Evolutionary conservation across 1,284 basidiomycete genomes (phyloP).

Genomic region (Boletus semigastroideus): DNA sequence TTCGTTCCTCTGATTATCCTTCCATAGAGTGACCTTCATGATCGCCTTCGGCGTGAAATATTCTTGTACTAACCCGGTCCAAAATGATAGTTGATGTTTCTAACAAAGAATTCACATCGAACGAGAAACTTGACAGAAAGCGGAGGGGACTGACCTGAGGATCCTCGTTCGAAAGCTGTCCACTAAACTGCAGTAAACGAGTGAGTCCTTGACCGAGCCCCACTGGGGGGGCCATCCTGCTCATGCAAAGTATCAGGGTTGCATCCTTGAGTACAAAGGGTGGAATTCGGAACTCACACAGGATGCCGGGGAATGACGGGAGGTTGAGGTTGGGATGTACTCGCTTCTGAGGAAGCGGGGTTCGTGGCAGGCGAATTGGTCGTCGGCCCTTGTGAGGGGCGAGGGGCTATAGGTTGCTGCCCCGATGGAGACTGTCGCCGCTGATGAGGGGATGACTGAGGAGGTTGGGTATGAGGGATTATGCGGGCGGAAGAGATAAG

Average conservation of each 20-base stretch:
- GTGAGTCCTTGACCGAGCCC: slow-evolving; percentile 60
- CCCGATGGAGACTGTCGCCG: slow-evolving; percentile 36
- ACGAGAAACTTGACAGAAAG: neutral
- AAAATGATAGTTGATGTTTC: slow-evolving; percentile 63
- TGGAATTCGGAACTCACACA: slow-evolving; percentile 29
- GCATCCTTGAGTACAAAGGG: neutral
- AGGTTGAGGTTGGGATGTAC: slow-evolving; percentile 28
- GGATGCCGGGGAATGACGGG: slow-evolving; percentile 20
- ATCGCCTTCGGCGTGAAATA: slow-evolving; percentile 66
- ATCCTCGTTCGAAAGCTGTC: slow-evolving; percentile 52
- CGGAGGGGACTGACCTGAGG: slow-evolving; percentile 40
- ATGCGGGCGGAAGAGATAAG: slow-evolving; percentile 30
- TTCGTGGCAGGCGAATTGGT: slow-evolving; percentile 22
- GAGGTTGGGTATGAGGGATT: slow-evolving; percentile 31
- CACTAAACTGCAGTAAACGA: slow-evolving; percentile 66
- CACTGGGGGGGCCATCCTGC: slow-evolving; percentile 32
- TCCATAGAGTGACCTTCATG: slow-evolving; percentile 78
- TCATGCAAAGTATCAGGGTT: slow-evolving; percentile 18
- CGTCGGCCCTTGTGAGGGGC: slow-evolving; percentile 32
- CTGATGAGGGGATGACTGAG: slow-evolving; percentile 35
- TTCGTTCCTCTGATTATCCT: slow-evolving; percentile 70
- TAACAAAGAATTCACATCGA: slow-evolving; percentile 29
- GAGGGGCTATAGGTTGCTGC: slow-evolving; percentile 39
- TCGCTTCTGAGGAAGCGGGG: slow-evolving; percentile 27
- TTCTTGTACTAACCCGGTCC: slow-evolving; percentile 58